These are phyloP conservation scores for Xerophyta viscosa DNA, from an alignment of 106 monocot genomes.

Conservation along the genomic window DNA sequence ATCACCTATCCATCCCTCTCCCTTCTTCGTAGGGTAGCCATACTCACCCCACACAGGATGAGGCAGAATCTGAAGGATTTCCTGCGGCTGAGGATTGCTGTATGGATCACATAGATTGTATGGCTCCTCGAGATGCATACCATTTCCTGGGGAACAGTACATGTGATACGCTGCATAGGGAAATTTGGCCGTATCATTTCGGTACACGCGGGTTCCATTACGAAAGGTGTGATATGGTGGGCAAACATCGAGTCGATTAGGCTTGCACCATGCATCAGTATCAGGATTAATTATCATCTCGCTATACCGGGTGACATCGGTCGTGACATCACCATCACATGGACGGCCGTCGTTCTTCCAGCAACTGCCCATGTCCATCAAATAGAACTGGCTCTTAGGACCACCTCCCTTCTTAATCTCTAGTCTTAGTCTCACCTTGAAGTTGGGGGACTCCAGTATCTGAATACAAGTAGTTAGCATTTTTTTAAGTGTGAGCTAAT, in stretches of 20 bases:
- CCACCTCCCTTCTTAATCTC: conserved; percentile 57
- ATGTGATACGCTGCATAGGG: conserved; percentile 69
- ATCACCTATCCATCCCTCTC: conserved; percentile 81
- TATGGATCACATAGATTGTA: conserved; percentile 63
- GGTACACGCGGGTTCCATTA: conserved; percentile 44
- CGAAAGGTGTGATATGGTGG: conserved; percentile 72
- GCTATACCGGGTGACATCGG: conserved; percentile 82
- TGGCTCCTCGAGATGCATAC: conserved; percentile 40
- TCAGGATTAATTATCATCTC: conserved; percentile 83
- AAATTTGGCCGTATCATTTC: conserved; percentile 31
- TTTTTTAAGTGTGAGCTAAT: no score
- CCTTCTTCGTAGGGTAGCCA: conserved; percentile 61
- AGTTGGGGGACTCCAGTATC: conserved; percentile 72
- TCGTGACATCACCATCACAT: conserved; percentile 67
- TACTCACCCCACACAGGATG: conserved; percentile 74
- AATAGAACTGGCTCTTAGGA: conserved; percentile 73
- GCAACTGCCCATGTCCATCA: conserved; percentile 93
- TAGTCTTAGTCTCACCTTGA: conserved; percentile 56
- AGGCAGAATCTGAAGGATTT: conserved; percentile 73
- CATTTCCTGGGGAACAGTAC: conserved; percentile 78
- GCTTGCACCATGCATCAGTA: conserved; percentile 37
- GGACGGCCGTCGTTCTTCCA: conserved; percentile 79
- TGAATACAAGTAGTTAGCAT: conserved; percentile 11
- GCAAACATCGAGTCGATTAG: conserved; percentile 27
- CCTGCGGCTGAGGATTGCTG: conserved; percentile 83